Evolutionary conservation across 768 basidiomycete genomes (phyloP), one percentile per base, ranked within the genome.

Genomic region (Lenzites betulinus): DNA sequence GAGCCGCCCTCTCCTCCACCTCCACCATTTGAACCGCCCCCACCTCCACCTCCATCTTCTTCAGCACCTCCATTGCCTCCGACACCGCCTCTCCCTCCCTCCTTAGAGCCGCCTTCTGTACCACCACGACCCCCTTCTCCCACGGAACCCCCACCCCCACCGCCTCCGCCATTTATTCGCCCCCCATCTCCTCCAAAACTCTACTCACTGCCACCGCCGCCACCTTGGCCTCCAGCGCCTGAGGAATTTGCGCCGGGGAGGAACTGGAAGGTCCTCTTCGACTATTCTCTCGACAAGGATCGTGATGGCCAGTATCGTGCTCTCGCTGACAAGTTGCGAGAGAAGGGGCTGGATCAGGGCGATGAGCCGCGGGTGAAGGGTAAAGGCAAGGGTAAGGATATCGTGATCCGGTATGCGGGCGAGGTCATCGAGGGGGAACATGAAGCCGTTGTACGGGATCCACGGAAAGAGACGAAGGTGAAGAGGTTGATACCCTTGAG

Each of bases 381-480:
- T 6, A 89, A 89, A 68, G 81, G 79, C 7, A 86, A 86, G 64
- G 87, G 86, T 3, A 86, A 84, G 69, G 85, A 87, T 70, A 71
- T 75, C 35, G 68, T 88, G 53, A 66, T 75, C 3, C 69, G 89
- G 42, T 83, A 77, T 57, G 81, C 81, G 39, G 89, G 89, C 0
- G 81, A 85, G 62, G 79, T 81, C 7, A 69, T 84, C 49, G 76
- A 77, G 3, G 76, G 75, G 1, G 82, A 76, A 64, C 73, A 62
- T 61, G 77, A 77, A 50, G 67, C 78, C 6, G 70, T 77, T 8
- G 71, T 79, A 13, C 69, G 64, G 33, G 89, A 90, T 74, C 89
- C 88, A 18, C 74, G 88, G 66, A 82, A 74, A 66, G 79, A 73
- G 35, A 68, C 75, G n/a, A 71, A 69, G 42, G 72, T 72, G 44